Evolutionary conservation across 768 basidiomycete genomes (phyloP), one percentile per base, ranked within the genome.

Genomic region (Suillus occidentalis): DNA sequence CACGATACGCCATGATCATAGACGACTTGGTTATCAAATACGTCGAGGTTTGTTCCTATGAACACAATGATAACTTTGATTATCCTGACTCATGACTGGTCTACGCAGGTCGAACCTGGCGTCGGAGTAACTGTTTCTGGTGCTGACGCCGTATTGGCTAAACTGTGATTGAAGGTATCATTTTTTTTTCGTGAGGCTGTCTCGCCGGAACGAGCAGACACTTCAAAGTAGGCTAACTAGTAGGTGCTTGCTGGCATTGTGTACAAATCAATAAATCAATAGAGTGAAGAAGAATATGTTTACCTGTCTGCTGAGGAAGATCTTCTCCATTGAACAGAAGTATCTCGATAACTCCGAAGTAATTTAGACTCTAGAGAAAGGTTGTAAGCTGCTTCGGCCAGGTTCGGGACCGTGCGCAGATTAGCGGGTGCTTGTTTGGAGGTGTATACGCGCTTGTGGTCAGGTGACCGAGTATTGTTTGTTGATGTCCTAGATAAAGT

Each of bases 11-110:
- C 36, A 67, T 91, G 63, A 77, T 91, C 70, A 69, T 91, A 69
- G 89, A 94, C 55, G 82, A 91, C 72, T 82, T 91, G 61, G 84
- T 87, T 66, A 85, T 94, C 70, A 85, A 84, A 66, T 88, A 89
- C 70, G 69, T 92, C 62, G 84, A 76, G 72, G 89, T 87, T 67
- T 60, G 83, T 42, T 28, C 6, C 22, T 25, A 10, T 25, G 12
- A 42, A 42, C 10, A 13, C 12, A 13, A 18, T 25, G 10, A 2
- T 6, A 25, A 7, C 28, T 28, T 28, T 12, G 25, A 10, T 0
- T 25, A 59, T 59, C 18, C 40, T 59, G 40, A 31, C 31, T 31
- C 31, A 31, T 42, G 18, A 13, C 16, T 42, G 40, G 58, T 20
- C 22, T 28, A n/a, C 59, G n/a, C 70, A 84, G 87, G 79, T 77